Evolutionary conservation across 306 rosid genomes (phyloP).

Genomic region (Hippophae rhamnoides): DNA sequence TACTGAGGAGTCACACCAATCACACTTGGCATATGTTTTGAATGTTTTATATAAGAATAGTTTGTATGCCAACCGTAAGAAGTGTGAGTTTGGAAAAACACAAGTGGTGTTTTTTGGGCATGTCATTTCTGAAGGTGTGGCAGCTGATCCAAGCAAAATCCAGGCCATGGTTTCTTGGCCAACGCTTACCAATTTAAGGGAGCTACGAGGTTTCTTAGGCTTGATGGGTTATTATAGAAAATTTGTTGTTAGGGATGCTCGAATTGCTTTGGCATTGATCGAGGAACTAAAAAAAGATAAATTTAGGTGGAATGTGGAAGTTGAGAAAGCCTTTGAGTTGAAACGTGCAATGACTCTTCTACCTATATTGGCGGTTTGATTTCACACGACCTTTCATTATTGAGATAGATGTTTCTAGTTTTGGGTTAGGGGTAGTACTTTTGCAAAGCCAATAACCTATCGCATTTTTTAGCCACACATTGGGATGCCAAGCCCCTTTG

Average conservation of each 20-base stretch:
- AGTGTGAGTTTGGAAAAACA: background rate
- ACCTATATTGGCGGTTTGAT: background rate
- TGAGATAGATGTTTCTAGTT: background rate
- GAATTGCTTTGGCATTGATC: background rate
- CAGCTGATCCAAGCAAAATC: background rate
- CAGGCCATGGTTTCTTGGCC: background rate
- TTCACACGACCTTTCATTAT: background rate
- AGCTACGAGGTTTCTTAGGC: background rate
- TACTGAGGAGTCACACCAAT: too few species aligned
- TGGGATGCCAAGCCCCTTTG: rapidly evolving
- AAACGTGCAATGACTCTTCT: background rate
- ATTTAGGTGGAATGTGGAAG: background rate
- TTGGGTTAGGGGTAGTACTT: background rate
- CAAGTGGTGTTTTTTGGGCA: background rate
- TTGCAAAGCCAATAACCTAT: background rate
- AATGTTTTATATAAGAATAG: too few species aligned
- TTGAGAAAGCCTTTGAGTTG: background rate
- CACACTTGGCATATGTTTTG: too few species aligned
- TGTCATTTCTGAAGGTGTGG: background rate
- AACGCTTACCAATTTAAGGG: background rate
- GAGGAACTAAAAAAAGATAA: background rate
- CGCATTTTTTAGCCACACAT: background rate
- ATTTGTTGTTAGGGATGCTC: background rate
- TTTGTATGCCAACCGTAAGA: too few species aligned
- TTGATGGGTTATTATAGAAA: background rate